phyloP scores from a whole-genome alignment of 345 rosid genomes.

The Erysimum cheiranthoides region DNA sequence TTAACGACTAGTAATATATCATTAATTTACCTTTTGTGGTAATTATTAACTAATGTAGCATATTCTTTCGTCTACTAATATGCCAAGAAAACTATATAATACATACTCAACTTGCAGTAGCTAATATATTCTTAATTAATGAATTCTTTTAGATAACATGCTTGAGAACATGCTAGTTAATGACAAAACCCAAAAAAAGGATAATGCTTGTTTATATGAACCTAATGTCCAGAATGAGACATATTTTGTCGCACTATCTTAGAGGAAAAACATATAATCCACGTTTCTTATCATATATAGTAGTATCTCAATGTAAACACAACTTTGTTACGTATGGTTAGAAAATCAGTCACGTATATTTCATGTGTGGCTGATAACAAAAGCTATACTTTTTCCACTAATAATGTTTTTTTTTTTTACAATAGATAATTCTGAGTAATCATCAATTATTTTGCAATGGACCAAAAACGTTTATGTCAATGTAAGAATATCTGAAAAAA shows the following conservation, averaged over 20 bases:
- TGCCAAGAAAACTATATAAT: not conserved
- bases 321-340: slow-evolving; percentile 11
- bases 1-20: not conserved
- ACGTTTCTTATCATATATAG: not conserved
- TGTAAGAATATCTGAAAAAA: not conserved
- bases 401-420: not conserved
- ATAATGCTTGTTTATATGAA: slow-evolving; percentile 23
- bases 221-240: not conserved
- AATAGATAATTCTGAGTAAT: not conserved
- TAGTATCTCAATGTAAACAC: not conserved
- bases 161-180: slow-evolving; percentile 2
- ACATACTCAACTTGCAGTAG: not conserved
- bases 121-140: not conserved
- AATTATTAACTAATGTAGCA: not conserved
- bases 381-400: not conserved
- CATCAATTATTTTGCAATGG: not conserved
- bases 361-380: slow-evolving; percentile 19
- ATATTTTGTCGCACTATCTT: slow-evolving; percentile 16
- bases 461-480: not conserved
- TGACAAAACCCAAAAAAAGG: not conserved
- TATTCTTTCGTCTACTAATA: not conserved
- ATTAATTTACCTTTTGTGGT: not conserved
- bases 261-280: not conserved
- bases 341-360: slow-evolving; percentile 19
- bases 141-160: not conserved